A percentile compares a stretch with the other conserved stretches of the same genome.
These are phyloP conservation scores for Venturia pyrina DNA, from an alignment of 2,329 filamentous ascomycete genomes.

Conservation along the genomic window DNA sequence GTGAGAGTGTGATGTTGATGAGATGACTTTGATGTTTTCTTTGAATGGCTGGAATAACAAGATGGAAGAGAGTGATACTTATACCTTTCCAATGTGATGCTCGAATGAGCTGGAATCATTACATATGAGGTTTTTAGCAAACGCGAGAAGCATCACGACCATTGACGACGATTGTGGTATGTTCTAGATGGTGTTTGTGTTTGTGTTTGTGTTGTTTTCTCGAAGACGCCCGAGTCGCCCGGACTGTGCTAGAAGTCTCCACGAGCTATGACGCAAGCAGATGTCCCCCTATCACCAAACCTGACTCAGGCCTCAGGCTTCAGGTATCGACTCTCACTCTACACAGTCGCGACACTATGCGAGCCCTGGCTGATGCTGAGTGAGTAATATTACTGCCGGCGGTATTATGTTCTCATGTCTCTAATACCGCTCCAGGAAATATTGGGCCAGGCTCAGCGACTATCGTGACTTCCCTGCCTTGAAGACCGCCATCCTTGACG, in stretches of 20 bases:
- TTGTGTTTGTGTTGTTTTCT: background rate
- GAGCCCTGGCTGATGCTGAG: background rate
- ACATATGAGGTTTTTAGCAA: background rate
- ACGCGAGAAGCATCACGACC: background rate
- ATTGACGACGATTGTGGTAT: background rate
- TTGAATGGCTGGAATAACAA: background rate
- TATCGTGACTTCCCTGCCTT: constrained; percentile 5
- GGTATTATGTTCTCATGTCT: background rate
- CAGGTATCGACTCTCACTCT: background rate
- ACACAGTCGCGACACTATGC: background rate
- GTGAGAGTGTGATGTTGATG: background rate
- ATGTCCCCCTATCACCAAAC: background rate
- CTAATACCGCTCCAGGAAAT: background rate
- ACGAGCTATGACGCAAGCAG: background rate
- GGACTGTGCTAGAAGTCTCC: background rate
- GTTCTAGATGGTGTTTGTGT: background rate
- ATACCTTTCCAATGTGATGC: background rate
- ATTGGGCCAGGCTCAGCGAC: constrained; percentile 4
- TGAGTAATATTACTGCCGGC: background rate
- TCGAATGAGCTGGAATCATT: background rate
- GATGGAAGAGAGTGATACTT: background rate
- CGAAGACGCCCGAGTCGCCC: background rate
- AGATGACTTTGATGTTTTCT: background rate
- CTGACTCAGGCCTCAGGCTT: background rate
- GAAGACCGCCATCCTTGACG: constrained; percentile 3